Conservation (phyloP, 140 eudicot genomes). For the Anethum foeniculum region DNA sequence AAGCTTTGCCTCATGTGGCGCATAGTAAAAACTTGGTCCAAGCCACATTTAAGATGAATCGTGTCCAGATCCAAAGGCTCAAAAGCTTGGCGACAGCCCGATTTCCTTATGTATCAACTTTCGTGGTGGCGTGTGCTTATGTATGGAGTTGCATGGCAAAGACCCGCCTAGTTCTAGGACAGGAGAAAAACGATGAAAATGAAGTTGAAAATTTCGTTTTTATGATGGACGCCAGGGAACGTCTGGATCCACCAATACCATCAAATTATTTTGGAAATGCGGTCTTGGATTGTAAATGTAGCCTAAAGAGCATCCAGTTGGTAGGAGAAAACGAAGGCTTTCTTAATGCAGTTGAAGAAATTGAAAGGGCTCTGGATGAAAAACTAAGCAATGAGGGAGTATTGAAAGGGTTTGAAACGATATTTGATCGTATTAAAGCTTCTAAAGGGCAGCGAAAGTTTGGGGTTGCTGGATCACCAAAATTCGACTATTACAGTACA, state of each 20-base stretch:
- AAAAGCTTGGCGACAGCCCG: slow-evolving; percentile 10
- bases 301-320: not conserved
- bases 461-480: slow-evolving; percentile 41
- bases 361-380: not conserved
- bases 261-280: slow-evolving; percentile 31
- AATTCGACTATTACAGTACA: slow-evolving; percentile 13
- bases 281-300: not conserved
- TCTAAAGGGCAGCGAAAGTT: not conserved
- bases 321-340: slow-evolving; percentile 12
- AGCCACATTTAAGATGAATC: slow-evolving; percentile 17
- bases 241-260: slow-evolving; percentile 25
- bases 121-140: slow-evolving; percentile 16
- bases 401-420: slow-evolving; percentile 15
- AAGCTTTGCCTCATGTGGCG: not conserved
- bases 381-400: not conserved
- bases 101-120: slow-evolving; percentile 12
- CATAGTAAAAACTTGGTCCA: not conserved
- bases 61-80: slow-evolving; percentile 13
- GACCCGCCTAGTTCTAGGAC: slow-evolving; percentile 1
- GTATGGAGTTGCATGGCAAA: slow-evolving; percentile 30
- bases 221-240: slow-evolving; percentile 10
- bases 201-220: slow-evolving; percentile 12
- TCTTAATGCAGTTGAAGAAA: not conserved
- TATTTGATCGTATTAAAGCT: not conserved
- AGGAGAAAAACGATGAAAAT: not conserved